A percentile compares a stretch with the other conserved stretches of the same genome.
phyloP scores from a whole-genome alignment of 1,139 yeast species.

The Kluyveromyces sp. region DNA sequence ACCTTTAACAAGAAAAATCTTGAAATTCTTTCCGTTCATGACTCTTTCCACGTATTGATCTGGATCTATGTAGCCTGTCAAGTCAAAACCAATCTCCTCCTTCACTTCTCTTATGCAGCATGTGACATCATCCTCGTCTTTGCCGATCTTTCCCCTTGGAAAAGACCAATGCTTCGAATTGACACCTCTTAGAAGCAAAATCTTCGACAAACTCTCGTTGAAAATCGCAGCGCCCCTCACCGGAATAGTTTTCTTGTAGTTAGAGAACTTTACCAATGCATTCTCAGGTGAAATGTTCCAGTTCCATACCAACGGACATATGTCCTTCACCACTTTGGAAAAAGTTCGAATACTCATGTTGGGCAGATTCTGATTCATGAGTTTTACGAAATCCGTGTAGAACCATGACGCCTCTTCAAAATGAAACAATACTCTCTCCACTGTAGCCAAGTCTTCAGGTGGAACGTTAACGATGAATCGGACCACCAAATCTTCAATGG shows the following conservation, averaged over 20 bases:
- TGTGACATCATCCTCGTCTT: constrained; percentile 81
- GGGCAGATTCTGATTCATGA: constrained; percentile 71
- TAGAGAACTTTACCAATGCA: constrained; percentile 69
- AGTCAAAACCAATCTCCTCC: constrained; percentile 95
- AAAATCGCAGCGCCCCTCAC: constrained; percentile 93
- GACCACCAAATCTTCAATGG: constrained; percentile 79
- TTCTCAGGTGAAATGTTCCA: constrained; percentile 63
- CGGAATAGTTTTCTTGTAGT: constrained; percentile 85
- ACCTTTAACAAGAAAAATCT: constrained; percentile 69
- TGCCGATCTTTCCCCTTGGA: constrained; percentile 94
- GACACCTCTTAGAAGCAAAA: constrained; percentile 77
- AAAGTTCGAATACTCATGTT: constrained; percentile 73
- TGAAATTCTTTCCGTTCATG: constrained; percentile 75
- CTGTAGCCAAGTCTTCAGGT: constrained; percentile 79
- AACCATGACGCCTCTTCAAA: constrained; percentile 99
- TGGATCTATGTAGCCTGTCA: constrained; percentile 56
- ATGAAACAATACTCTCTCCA: constrained; percentile 79
- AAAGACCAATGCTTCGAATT: constrained; percentile 90
- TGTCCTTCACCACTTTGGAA: constrained; percentile 60
- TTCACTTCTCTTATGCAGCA: constrained; percentile 93
- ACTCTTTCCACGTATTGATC: constrained; percentile 77
- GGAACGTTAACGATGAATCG: constrained; percentile 91
- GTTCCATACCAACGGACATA: constrained; percentile 81
- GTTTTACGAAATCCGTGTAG: constrained; percentile 77
- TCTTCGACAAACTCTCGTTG: constrained; percentile 61